A percentile compares a stretch with the other conserved stretches of the same genome.
phyloP scores from a whole-genome alignment of 1,284 basidiomycete species.

The Athelia sp. region DNA sequence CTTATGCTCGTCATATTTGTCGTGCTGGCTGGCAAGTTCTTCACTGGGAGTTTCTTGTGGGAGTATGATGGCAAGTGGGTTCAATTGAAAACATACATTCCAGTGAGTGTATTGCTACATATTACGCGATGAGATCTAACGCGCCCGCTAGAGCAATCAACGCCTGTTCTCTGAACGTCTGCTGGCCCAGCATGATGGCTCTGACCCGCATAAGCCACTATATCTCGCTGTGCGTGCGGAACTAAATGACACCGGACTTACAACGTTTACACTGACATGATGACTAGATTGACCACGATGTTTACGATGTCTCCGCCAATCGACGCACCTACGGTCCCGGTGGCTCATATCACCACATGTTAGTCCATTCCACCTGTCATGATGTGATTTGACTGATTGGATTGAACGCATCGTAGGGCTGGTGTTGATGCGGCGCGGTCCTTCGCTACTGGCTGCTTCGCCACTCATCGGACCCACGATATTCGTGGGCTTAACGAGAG shows the following conservation, averaged over 20 bases:
- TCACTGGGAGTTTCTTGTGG: slow-evolving; percentile 79
- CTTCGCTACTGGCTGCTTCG: slow-evolving; percentile 91
- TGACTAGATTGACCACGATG: slow-evolving; percentile 80
- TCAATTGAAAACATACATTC: slow-evolving; percentile 53
- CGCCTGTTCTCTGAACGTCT: slow-evolving; percentile 69
- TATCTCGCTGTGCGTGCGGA: slow-evolving; percentile 72
- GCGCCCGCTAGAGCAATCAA: slow-evolving; percentile 41
- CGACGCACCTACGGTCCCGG: slow-evolving; percentile 86
- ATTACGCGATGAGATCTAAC: slow-evolving; percentile 3
- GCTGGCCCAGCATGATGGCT: slow-evolving; percentile 75
- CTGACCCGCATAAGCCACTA: slow-evolving; percentile 62
- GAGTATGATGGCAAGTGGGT: slow-evolving; percentile 63
- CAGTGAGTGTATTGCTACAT: slow-evolving; percentile 35
- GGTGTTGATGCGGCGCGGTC: slow-evolving; percentile 86
- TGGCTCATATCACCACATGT: slow-evolving; percentile 84
- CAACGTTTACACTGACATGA: slow-evolving; percentile 11
- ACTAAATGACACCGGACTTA: slow-evolving; percentile 10
- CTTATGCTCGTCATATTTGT: slow-evolving; percentile 49
- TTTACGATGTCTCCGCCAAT: slow-evolving; percentile 84
- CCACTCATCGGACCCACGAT: slow-evolving; percentile 86
- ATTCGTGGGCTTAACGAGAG: slow-evolving; percentile 71
- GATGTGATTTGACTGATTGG: slow-evolving; percentile 2
- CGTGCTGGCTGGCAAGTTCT: slow-evolving; percentile 68
- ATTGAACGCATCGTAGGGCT: slow-evolving; percentile 48
- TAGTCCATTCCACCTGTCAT: slow-evolving; percentile 23